These are phyloP conservation scores for Kluyveromyces wickerhamii DNA, from an alignment of 805 yeast genomes.

Conservation along the genomic window DNA sequence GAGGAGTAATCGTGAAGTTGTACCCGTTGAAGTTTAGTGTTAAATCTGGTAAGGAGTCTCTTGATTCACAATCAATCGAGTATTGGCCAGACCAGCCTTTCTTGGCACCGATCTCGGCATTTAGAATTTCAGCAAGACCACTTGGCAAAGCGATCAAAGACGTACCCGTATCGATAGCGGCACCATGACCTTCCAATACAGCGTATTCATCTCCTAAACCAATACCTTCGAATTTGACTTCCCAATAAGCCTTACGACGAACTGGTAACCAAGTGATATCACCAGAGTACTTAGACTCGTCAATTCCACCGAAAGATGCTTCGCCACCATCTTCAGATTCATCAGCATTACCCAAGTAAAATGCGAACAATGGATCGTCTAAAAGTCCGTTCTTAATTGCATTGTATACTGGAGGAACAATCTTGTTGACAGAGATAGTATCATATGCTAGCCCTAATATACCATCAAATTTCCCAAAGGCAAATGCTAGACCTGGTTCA, in stretches of 20 bases:
- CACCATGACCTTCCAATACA: constrained; percentile 74
- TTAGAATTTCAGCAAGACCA: constrained; percentile 89
- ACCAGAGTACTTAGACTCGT: constrained; percentile 67
- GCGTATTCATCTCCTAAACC: constrained; percentile 92
- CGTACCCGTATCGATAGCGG: constrained; percentile 98
- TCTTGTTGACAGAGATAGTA: constrained; percentile 78
- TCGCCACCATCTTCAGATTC: constrained; percentile 74
- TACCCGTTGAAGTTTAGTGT: constrained; percentile 84
- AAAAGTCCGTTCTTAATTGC: constrained; percentile 76
- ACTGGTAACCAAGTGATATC: constrained; percentile 93
- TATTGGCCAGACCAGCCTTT: constrained; percentile 98
- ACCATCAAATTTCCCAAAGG: constrained; percentile 98
- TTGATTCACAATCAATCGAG: constrained; percentile 78
- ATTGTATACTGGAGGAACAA: constrained; percentile 90
- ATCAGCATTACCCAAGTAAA: constrained; percentile 75
- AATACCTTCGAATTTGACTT: constrained; percentile 85
- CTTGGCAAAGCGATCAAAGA: constrained; percentile 93
- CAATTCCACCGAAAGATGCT: constrained; percentile 94
- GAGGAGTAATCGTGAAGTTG: constrained; percentile 83
- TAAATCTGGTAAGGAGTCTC: constrained; percentile 82
- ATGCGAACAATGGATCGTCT: constrained; percentile 80
- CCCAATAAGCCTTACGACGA: constrained; percentile 99
- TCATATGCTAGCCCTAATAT: constrained; percentile 92
- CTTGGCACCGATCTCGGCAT: constrained; percentile 93
- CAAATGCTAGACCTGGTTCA: constrained; percentile 97